Percentiles rank a stretch among this genome's conserved stretches.
These are phyloP conservation scores for Capsicum chinense DNA, from an alignment of 257 asterid genomes.

Conservation along the genomic window DNA sequence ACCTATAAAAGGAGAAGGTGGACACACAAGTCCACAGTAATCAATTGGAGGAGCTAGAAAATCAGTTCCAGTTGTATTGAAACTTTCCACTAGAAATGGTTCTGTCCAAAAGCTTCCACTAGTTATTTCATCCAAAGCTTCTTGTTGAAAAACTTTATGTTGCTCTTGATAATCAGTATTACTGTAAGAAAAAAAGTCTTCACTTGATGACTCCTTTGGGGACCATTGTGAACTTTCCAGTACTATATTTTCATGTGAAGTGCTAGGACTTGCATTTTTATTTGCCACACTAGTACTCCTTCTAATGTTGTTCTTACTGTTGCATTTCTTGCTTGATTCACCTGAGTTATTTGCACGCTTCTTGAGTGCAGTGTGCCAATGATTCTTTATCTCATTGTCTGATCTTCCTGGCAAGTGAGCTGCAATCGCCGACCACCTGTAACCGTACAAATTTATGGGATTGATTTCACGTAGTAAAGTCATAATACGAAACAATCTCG, in stretches of 20 bases:
- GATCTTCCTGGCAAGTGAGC: slow-evolving; percentile 30
- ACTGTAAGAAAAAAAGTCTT: not conserved
- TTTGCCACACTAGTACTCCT: not conserved
- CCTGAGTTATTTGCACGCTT: not conserved
- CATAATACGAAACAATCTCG: too few relatives aligned
- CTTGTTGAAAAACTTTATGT: not conserved
- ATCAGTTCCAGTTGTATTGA: not conserved
- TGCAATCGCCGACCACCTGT: slow-evolving; percentile 34
- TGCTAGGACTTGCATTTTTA: not conserved
- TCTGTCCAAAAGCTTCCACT: slow-evolving; percentile 31
- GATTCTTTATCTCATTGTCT: slow-evolving; percentile 30
- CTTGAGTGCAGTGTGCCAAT: slow-evolving; percentile 29
- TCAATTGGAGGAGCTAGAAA: slow-evolving; percentile 13
- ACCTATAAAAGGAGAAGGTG: slow-evolving; percentile 36
- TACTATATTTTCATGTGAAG: not conserved
- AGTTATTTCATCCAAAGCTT: not conserved
- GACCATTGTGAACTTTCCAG: slow-evolving; percentile 25
- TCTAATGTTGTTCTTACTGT: not conserved
- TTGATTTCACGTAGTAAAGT: too few relatives aligned
- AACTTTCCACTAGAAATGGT: slow-evolving; percentile 27
- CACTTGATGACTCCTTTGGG: slow-evolving; percentile 10
- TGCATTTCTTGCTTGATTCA: slow-evolving; percentile 9
- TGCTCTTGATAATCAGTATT: not conserved
- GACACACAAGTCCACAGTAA: slow-evolving; percentile 29
- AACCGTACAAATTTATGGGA: not conserved